Base-by-base conservation (phyloP, 1,284 basidiomycete genomes). In the Cryptococcus depauperatus region DNA sequence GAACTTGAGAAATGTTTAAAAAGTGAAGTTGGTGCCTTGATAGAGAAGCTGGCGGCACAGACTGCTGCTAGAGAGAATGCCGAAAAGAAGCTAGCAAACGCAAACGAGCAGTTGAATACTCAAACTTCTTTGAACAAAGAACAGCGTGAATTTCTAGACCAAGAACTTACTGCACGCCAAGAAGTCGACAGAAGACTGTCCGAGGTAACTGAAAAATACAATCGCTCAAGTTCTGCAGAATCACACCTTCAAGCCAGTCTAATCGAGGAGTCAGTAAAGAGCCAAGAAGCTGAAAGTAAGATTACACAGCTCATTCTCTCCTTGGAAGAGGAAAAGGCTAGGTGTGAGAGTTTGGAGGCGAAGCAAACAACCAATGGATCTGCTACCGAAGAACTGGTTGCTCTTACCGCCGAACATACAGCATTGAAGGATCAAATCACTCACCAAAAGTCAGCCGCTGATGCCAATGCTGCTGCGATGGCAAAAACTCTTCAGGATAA, bases 101-200 rank as follows among this genome's bases (percentile, higher is more conserved):
- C 34, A 19, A 27, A 25, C 33, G 33, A 37, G 25, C 19, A 30
- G 34, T 11, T 9, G 5, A 3, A 16, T 30, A 30, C 16, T 16
- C 11, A 16, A 13, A 16, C 11, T 11, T 3, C 29, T 16, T 3
- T 16, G 13, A 30, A 30, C 16, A 11, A 30, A 30, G 29, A 37
- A 6, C 19, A 18, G 35, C 35, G 23, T 16, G 23, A 37, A 7
- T 22, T 9, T 22, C 8, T 37, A 8, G 18, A 37, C n/a, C 18
- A 16, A 10, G 35, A 37, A 28, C 4, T 30, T 28, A 13, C 16
- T 19, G 28, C 25, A 16, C 26, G 27, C 10, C 35, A 37, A 22
- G 14, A 19, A 40, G 33, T 37, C 5, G 50, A 52, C n/a, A 32
- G 37, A 14, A 25, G 32, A 10, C 27, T 43, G 26, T 22, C 23